Conservation (phyloP, 1,284 basidiomycete species). For the Pterulicium gracile region DNA sequence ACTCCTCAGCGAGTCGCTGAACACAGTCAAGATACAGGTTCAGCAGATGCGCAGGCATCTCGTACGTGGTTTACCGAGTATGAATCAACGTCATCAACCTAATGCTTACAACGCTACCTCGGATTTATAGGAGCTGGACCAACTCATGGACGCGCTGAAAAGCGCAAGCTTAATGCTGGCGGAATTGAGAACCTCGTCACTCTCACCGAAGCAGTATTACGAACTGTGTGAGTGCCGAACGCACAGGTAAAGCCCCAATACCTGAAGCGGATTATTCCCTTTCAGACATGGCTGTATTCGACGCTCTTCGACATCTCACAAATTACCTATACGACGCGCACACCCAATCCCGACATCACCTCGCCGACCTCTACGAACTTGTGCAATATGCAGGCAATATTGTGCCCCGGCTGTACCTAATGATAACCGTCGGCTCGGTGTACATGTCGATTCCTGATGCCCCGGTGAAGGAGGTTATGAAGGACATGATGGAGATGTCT, state of each 20-base stretch:
- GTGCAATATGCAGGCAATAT: conserved; percentile 96
- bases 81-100: conserved; percentile 3
- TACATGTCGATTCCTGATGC: conserved; percentile 96
- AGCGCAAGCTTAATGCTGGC: conserved; percentile 92
- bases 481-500: conserved; percentile 99
- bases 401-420: conserved; percentile 88
- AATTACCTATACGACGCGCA: conserved; percentile 94
- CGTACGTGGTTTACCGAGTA: conserved; percentile 33
- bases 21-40: conserved; percentile 86
- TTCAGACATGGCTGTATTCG: conserved; percentile 92
- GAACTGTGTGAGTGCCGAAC: conserved; percentile 70
- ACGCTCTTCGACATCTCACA: conserved; percentile 84
- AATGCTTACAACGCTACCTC: conserved; percentile 4
- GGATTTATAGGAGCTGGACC: conserved; percentile 66
- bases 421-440: conserved; percentile 96
- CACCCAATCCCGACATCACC: conserved; percentile 77
- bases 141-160: conserved; percentile 96
- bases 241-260: conserved; percentile 7
- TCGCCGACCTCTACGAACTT: conserved; percentile 94
- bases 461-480: conserved; percentile 96
- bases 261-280: conserved; percentile 9
- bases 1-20: conserved; percentile 71
- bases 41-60: conserved; percentile 90
- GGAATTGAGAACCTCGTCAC: conserved; percentile 83
- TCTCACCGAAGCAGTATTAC: conserved; percentile 94